phyloP scores from a whole-genome alignment of 2,329 filamentous ascomycete genomes.

The Sarocladiaceae sp. region DNA sequence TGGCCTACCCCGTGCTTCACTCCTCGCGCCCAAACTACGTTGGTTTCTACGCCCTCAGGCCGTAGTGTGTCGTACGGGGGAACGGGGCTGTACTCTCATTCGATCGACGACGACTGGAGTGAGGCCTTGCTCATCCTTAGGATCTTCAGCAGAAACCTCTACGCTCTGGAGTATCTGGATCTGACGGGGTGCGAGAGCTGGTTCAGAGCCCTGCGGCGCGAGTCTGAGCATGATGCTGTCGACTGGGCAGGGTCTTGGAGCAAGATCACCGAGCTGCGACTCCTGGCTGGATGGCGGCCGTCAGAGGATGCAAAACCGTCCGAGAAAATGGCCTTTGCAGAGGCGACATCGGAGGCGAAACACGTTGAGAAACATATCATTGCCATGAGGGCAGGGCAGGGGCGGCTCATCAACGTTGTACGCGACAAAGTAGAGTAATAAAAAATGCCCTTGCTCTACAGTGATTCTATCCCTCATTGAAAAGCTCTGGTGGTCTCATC shows the following conservation, averaged over 20 bases:
- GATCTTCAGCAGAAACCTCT: conserved; percentile 47
- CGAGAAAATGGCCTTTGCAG: conserved; percentile 26
- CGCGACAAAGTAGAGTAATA: conserved; percentile 24
- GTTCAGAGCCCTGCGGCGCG: conserved; percentile 40
- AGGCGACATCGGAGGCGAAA: conserved; percentile 31
- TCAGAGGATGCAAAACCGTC: conserved; percentile 25
- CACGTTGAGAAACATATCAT: conserved; percentile 43
- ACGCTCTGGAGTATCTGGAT: conserved; percentile 55
- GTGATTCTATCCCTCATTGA: neutral
- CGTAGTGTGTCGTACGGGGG: conserved; percentile 44
- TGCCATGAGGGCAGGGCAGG: conserved; percentile 38
- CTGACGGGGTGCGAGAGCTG: conserved; percentile 53
- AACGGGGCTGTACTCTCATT: conserved; percentile 52
- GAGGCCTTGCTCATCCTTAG: conserved; percentile 52
- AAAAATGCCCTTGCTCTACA: neutral
- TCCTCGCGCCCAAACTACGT: conserved; percentile 43
- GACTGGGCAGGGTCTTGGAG: conserved; percentile 51
- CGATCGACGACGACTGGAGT: conserved; percentile 51
- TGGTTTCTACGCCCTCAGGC: conserved; percentile 38
- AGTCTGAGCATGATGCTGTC: conserved; percentile 38
- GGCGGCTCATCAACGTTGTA: conserved; percentile 43
- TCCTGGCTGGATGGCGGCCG: conserved; percentile 38
- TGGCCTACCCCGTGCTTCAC: conserved; percentile 57
- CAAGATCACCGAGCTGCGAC: conserved; percentile 39
- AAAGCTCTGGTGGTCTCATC: no score